Base-by-base conservation (phyloP, 208 protist species). In the Trypanosoma cruzi region DNA sequence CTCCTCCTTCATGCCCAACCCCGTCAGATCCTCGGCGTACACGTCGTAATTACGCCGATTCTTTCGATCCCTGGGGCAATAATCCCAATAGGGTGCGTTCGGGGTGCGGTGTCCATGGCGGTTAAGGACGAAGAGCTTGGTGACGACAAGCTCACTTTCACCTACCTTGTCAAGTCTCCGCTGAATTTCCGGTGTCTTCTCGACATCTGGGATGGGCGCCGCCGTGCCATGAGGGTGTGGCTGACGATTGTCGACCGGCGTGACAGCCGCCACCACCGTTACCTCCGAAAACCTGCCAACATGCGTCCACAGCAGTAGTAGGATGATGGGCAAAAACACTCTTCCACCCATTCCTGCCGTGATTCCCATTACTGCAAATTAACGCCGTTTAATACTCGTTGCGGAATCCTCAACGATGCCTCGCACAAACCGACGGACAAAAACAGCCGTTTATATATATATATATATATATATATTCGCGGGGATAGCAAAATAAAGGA, bases 51-150 rank as follows among this genome's bases (percentile, higher is more conserved):
- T 71, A 24, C 64, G 53, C 22, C 54, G 76, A 68, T 82, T 92
- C 32, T 77, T 69, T 24, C 46, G 61, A 42, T 92, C 85, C n/a
- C 78, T 84, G 3, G 84, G 84, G 71, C 89, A 94, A 73, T 85
- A 74, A 24, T 61, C 59, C 89, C 89, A 94, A 75, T 86, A 94
- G 34, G 84, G 82, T 18, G 79, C 82, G 64, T 94, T 94, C 28
- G 89, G 89, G 6, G 86, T 77, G 55, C 89, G 85, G 68, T 94
- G 89, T 32, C 89, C 89, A 61, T 94, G 89, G 26, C 89, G 85
- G 63, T 90, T 92, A 42, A 94, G 66, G 18, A 89, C 82, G 61
- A 94, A 68, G 13, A 94, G 71, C 68, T 92, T 90, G 1, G 79
- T 90, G 16, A 94, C 64, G 4, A 90, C 84, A 26, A 94, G 80